Conservation (phyloP, 257 asterid species). For the Przewalskia tangutica region DNA sequence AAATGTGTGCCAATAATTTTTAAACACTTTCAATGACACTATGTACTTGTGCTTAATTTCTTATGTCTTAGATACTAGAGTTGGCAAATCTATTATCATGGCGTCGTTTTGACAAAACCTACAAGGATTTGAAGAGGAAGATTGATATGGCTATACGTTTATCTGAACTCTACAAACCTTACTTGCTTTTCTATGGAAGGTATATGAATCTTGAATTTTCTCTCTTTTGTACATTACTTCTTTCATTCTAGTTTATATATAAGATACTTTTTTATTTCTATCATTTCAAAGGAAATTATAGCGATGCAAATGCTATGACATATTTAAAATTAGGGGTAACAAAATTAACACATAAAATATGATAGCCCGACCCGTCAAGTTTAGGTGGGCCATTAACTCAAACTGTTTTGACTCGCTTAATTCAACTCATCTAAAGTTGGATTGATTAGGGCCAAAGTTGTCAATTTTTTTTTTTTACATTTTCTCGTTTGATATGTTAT, state of each 20-base stretch:
- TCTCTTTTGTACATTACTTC: background rate
- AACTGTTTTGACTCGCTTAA: no score
- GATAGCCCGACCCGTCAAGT: no score
- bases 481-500: no score
- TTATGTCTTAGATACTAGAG: constrained; percentile 21
- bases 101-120: constrained; percentile 19
- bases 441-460: no score
- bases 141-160: constrained; percentile 23
- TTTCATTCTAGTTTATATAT: background rate
- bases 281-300: background rate
- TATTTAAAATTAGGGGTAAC: background rate
- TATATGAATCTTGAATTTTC: constrained; percentile 9
- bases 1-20: background rate
- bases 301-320: background rate
- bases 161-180: constrained; percentile 41
- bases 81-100: constrained; percentile 26
- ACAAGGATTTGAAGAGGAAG: constrained; percentile 18
- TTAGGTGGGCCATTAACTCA: no score
- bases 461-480: no score
- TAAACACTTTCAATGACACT: background rate
- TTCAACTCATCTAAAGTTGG: background rate
- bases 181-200: constrained; percentile 46
- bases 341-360: no score
- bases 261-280: no score
- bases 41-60: background rate